Percentiles rank a stretch among this genome's conserved stretches.
phyloP scores from a whole-genome alignment of 345 rosid genomes.

The Citrus sp. region DNA sequence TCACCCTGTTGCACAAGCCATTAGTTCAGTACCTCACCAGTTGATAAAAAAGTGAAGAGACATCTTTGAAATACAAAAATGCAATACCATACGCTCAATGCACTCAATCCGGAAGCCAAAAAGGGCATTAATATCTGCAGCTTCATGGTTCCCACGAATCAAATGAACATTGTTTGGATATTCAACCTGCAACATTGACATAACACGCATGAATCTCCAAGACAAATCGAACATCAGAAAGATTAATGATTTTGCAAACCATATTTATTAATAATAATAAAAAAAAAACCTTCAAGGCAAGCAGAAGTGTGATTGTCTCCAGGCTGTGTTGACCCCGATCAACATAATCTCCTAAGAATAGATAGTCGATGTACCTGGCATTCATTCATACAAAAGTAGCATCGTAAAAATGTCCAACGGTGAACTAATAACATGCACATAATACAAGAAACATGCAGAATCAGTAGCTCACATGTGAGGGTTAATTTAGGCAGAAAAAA shows the following conservation, averaged over 20 bases:
- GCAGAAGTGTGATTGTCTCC: conserved; percentile 90
- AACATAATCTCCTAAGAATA: conserved; percentile 98
- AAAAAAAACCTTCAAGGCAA: conserved; percentile 82
- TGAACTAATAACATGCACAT: background rate
- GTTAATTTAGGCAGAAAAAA: background rate
- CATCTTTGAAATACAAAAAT: conserved; percentile 11
- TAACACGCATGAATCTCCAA: conserved; percentile 17
- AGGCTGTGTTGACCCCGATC: conserved; percentile 99
- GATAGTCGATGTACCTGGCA: conserved; percentile 94
- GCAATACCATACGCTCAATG: conserved; percentile 92
- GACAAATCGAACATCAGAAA: conserved; percentile 13
- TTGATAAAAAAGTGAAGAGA: conserved; percentile 15
- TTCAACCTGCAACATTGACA: conserved; percentile 64
- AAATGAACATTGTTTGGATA: conserved; percentile 83
- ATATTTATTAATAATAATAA: background rate
- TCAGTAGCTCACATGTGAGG: background rate
- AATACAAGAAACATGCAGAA: background rate
- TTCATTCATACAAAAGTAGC: conserved; percentile 23
- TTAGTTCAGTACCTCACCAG: conserved; percentile 15
- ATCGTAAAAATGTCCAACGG: conserved; percentile 5
- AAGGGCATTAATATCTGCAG: conserved; percentile 98
- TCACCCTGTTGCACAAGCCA: conserved; percentile 66
- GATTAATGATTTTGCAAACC: background rate
- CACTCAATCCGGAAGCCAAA: conserved; percentile 98
- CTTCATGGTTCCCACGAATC: conserved; percentile 99